Base-by-base conservation (phyloP, 2,329 filamentous ascomycete genomes). In the Talaromyces sp. region DNA sequence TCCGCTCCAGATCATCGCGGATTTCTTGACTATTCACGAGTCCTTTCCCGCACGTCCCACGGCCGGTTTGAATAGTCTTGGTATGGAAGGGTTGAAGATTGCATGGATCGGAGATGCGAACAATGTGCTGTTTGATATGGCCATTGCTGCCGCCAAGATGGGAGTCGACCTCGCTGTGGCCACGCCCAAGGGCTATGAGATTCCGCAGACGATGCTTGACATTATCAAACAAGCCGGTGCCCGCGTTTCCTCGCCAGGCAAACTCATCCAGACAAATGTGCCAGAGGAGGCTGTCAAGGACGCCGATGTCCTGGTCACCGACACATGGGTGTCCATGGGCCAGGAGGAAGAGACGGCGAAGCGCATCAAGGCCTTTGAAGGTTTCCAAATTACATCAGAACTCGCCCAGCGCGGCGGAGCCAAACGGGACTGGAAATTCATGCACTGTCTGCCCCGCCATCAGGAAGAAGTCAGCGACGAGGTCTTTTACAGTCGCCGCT, bases 281-380 rank as follows among this genome's bases (percentile, higher is more conserved):
- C 95, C 94, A 0, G 91, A 95, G 73, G 91, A 96, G 70, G 95
- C 83, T 1, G 87, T 97, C 72, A 90, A 90, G 79, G 81, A 88
- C 66, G 94, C 95, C 3, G 89, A 99, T 73, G 85, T 98, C 59
- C 81, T 99, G 62, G 92, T 98, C 27, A 99, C 95, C 0, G 95
- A 99, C 72, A 99, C 95, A 0, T 99, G 95, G 95, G 86, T 99
- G 34, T 96, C 92, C 1, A 99, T 99, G 95, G 95, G 95, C 54
- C 94, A 98, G 77, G 95, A 99, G 76, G 86, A 86, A 61, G 95
- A 99, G 77, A 83, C 87, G 44, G 82, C 87, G 67, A 89, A 89
- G 81, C 83, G 91, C 57, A 75, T 97, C 63, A 85, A 88, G 72
- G 92, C 87, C 2, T 99, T 99, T 74, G 84, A 85, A 33, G 93